Evolutionary conservation across 441 rosid species (phyloP).

Genomic region (Erysimum pusillum): DNA sequence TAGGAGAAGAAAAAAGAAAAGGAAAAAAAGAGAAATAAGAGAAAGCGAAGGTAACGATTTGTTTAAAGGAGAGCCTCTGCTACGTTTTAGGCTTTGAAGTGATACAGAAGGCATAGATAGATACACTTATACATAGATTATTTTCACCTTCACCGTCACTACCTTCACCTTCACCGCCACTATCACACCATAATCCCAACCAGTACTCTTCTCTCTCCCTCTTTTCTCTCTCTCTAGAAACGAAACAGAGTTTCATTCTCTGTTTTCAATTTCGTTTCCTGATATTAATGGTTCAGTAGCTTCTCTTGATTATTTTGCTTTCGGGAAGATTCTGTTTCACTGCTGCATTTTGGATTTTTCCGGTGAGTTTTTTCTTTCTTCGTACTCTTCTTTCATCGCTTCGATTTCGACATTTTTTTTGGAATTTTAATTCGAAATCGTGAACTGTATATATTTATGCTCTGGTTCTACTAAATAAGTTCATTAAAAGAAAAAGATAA

Average conservation of each 20-base stretch:
- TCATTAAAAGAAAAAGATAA: background rate
- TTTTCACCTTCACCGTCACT: constrained; percentile 42
- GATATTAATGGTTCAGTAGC: constrained; percentile 18
- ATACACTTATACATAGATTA: background rate
- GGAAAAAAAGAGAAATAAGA: background rate
- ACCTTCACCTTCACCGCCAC: constrained; percentile 39
- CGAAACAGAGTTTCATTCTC: constrained; percentile 31
- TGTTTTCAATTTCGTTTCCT: constrained; percentile 10
- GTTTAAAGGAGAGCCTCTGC: constrained; percentile 52
- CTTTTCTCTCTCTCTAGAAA: constrained; percentile 26
- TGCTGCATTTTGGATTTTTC: constrained; percentile 34
- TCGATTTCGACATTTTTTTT: too few species aligned
- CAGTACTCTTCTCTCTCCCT: constrained; percentile 28
- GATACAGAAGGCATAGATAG: constrained; percentile 54
- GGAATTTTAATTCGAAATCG: constrained; percentile 2
- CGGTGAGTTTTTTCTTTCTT: constrained; percentile 32
- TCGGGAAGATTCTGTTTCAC: constrained; percentile 28
- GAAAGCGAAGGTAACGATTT: constrained; percentile 31
- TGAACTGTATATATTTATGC: background rate
- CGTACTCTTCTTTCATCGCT: background rate
- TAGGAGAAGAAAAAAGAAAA: background rate
- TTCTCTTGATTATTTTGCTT: constrained; percentile 5
- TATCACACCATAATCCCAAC: constrained; percentile 45
- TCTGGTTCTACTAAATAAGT: constrained; percentile 7
- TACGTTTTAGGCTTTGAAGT: constrained; percentile 62